Base-by-base conservation (phyloP, 2,329 filamentous ascomycete genomes). In the Arthroderma sp. region DNA sequence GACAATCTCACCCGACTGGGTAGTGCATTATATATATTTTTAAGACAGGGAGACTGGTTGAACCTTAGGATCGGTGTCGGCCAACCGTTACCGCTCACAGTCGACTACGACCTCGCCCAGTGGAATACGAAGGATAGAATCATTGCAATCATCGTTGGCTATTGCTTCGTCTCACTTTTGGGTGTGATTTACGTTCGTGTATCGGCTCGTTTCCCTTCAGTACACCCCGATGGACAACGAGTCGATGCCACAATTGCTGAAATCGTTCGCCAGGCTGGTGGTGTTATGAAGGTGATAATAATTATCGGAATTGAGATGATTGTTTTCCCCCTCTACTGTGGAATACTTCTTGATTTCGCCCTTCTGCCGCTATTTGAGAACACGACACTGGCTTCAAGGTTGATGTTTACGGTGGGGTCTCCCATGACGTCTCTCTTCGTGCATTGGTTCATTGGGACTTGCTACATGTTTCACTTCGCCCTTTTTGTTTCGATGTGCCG, bases 281-380 rank as follows among this genome's bases (percentile, higher is more conserved):
- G 93, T 9, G 89, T 98, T 6, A 80, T 95, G 72, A 98, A 98
- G 63, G 91, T 98, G 22, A 94, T 98, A 42, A 69, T 96, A 49
- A 96, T 98, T 56, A 98, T 98, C 53, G 91, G 88, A 52, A 98
- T 98, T 55, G 91, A 98, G 67, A 98, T 98, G 91, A 80, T 98
- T 32, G 80, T 88, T 5, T 98, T 98, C 58, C 91, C 91, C 0
- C 72, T 98, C 1, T 98, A 98, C 62, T 98, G 91, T 57, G 91
- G 91, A 4, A 72, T 94, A 32, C 74, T 98, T 1, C 78, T 98
- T 31, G 91, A 98, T 59, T 66, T 86, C 38, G 91, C 91, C 4
- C 71, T 96, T 41, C 72, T 98, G 10, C 91, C 91, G 0, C 73
- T 98, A 0, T 98, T 98, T 59, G 82, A 86, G 51, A 73, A 80